Base-by-base conservation (phyloP, 2,329 filamentous ascomycete genomes). In the Fusarium tricinctum region DNA sequence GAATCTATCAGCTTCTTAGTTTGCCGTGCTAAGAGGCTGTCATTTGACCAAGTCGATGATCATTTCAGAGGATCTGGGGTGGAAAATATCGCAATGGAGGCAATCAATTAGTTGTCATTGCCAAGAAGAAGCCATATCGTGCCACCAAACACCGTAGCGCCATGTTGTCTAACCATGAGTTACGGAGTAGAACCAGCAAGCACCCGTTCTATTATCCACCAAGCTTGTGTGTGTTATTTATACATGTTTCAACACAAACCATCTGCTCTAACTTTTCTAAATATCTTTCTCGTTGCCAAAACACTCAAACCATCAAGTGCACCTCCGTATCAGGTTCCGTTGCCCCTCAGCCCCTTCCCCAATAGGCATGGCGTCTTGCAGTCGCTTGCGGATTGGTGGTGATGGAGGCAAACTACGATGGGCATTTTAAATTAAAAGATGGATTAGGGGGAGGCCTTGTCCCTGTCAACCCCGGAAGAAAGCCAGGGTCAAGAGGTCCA, bases 371-470 rank as follows among this genome's bases (percentile, higher is more conserved):
- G 66, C 28, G 62, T 26, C 52, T 50, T 35, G 10, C 33, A 52
- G 26, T 26, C 28, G 48, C 42, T 30, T 19, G 22, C 23, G 43
- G 57, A 50, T 58, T 58, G 66, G 62, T 69, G 57, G 57, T 54
- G 66, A 67, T 67, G 38, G 57, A 70, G 42, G 57, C 63, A 69
- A 70, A 50, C 50, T 48, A 42, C 46, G 33, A 49, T 50, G 65
- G 32, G 26, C 30, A 45, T 52, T 57, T 71, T 65, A 70, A 71
- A 70, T 72, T 72, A 71, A 70, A 69, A 54, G 23, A 53, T 23
- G 54, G 51, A 44, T 64, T 48, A 59, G 61, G 52, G 60, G 59
- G 26, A 9, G 20, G 40, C 52, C 61, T 42, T 52, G 61, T 64
- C 59, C 51, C 47, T 59, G 59, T 28, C 53, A 43, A 28, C 45